Conservation (phyloP, 805 yeast genomes). For the Monosporozyma aerobia region DNA sequence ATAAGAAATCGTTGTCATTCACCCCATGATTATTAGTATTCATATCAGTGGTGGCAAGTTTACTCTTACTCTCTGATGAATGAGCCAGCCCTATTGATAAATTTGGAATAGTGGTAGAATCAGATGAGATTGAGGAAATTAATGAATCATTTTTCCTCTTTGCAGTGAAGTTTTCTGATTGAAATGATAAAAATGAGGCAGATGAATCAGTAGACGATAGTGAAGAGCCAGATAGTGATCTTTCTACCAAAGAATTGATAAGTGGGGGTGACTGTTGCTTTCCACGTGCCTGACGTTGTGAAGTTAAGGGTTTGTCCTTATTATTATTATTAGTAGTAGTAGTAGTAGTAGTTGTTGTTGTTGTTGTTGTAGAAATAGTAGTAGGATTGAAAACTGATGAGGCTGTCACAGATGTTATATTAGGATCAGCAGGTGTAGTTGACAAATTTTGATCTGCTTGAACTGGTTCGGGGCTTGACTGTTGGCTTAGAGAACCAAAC, state of each 20-base stretch:
- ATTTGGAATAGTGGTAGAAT: not conserved
- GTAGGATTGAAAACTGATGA: not conserved
- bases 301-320: not conserved
- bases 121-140: conserved; percentile 1
- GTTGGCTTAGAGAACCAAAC: not conserved
- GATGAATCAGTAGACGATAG: conserved; percentile 1
- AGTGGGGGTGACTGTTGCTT: not conserved
- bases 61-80: not conserved
- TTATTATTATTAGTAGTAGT: not conserved
- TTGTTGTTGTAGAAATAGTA: not conserved
- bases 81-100: not conserved
- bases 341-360: not conserved
- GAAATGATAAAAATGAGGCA: conserved; percentile 6
- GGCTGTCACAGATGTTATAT: not conserved
- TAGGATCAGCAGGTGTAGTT: not conserved
- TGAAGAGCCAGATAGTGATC: conserved; percentile 6
- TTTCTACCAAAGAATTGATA: conserved; percentile 1
- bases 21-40: not conserved
- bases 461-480: not conserved
- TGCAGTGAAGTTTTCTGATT: conserved; percentile 4
- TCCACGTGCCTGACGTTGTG: not conserved
- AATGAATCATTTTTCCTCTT: conserved; percentile 1
- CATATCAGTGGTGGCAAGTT: not conserved
- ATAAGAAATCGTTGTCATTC: not conserved
- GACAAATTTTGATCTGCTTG: not conserved